Base-by-base conservation (phyloP, 2,329 filamentous ascomycete genomes). In the Diplodia seriata region DNA sequence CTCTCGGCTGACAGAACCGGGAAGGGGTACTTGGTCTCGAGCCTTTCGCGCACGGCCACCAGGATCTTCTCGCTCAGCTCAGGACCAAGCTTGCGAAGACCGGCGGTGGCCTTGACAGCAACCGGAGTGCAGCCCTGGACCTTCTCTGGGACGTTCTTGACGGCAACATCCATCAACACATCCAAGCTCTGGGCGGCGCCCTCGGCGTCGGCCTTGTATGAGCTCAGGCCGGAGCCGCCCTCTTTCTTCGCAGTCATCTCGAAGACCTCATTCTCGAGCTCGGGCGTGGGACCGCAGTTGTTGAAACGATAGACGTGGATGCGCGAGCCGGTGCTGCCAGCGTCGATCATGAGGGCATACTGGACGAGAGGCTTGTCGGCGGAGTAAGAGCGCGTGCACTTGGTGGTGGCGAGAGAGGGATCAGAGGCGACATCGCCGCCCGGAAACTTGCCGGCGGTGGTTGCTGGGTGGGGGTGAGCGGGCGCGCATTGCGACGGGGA, bases 291-390 rank as follows among this genome's bases (percentile, higher is more conserved):
- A 14, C 94, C 95, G 82, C 94, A 99, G 84, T 98, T 98, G 85
- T 98, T 98, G 87, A 98, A 99, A 78, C 93, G 92, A 86, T 97
- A 99, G 69, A 98, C 93, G 83, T 99, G 96, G 77, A 99, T 97
- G 74, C 95, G 91, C 69, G 95, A 98, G 70, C 95, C 95, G 66
- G 95, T 98, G 84, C 94, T 98, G 74, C 95, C 95, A 57, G 95
- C 95, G 81, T 99, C 95, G 76, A 99, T 92, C 95, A 99, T 99
- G 76, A 98, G 87, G 70, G 95, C 96, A 83, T 98, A 99, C 78
- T 99, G 95, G 70, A 97, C 90, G 72, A 99, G 88, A 61, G 95
- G 94, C 83, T 97, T 98, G 72, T 93, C 90, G 75, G 91, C 89
- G 74, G 93, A 92, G 82, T 87, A 90, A 51, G 95, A 93, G 77